Conservation (phyloP, 192 early-diverging fungal genomes). For the Borealophlyctis nickersoniae region DNA sequence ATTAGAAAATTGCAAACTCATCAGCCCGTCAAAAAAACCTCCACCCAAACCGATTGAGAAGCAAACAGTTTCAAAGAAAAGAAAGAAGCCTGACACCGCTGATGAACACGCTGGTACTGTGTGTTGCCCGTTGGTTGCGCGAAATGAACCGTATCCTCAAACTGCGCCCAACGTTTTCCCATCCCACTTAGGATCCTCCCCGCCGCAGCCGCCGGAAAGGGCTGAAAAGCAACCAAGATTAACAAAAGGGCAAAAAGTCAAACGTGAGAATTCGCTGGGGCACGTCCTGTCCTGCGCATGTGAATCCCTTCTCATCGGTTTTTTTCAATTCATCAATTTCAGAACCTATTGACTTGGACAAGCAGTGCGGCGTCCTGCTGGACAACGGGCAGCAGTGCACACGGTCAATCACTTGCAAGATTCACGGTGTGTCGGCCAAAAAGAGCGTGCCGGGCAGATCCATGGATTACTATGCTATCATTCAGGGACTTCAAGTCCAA, state of each 20-base stretch:
- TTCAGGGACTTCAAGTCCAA: slow-evolving; percentile 75
- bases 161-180: not conserved
- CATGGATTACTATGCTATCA: slow-evolving; percentile 74
- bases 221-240: slow-evolving; percentile 38
- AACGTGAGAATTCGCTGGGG: slow-evolving; percentile 20
- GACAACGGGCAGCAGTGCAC: slow-evolving; percentile 66
- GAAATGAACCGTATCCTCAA: not conserved
- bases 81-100: slow-evolving; percentile 7
- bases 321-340: slow-evolving; percentile 8
- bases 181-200: not conserved
- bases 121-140: slow-evolving; percentile 1
- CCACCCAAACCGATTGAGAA: slow-evolving; percentile 2
- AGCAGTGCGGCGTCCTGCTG: slow-evolving; percentile 79
- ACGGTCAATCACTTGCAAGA: slow-evolving; percentile 93
- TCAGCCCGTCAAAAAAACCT: slow-evolving; percentile 1
- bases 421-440: slow-evolving; percentile 86
- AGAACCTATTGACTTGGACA: slow-evolving; percentile 83
- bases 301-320: not conserved
- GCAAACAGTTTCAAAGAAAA: slow-evolving; percentile 19
- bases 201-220: slow-evolving; percentile 36
- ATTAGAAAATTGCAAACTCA: slow-evolving; percentile 25
- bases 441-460: slow-evolving; percentile 81
- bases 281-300: not conserved
- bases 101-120: not conserved
- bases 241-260: slow-evolving; percentile 46